Conservation (phyloP, 805 yeast genomes). For the Cyberlindnera amylophila region DNA sequence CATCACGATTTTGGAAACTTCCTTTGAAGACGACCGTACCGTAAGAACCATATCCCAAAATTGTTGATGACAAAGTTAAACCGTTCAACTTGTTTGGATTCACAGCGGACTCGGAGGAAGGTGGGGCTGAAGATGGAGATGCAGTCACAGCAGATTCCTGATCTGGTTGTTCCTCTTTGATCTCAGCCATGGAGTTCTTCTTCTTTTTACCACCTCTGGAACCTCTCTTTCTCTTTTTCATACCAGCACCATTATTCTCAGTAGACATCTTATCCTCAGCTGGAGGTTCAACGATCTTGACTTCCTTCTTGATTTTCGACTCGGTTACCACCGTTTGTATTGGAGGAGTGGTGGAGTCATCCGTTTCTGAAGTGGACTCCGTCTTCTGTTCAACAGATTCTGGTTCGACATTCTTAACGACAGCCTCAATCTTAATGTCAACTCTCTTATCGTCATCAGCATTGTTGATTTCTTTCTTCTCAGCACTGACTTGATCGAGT, state of each 20-base stretch:
- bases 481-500: too few species aligned
- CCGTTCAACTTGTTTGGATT: conserved; percentile 32
- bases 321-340: neutral
- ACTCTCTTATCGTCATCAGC: too few species aligned
- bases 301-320: conserved; percentile 21
- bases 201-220: conserved; percentile 77
- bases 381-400: neutral
- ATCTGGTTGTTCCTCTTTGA: conserved; percentile 4
- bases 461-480: too few species aligned
- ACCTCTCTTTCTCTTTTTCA: conserved; percentile 76
- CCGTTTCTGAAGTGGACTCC: too few species aligned
- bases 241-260: conserved; percentile 26
- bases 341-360: neutral
- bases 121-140: neutral
- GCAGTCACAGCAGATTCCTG: conserved; percentile 1
- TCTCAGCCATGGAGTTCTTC: conserved; percentile 11
- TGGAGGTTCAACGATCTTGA: conserved; percentile 29
- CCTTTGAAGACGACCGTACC: conserved; percentile 95
- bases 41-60: conserved; percentile 94
- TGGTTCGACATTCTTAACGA: neutral
- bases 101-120: neutral
- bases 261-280: conserved; percentile 16
- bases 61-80: conserved; percentile 60
- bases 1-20: conserved; percentile 85
- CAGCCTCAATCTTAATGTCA: neutral